phyloP scores from a whole-genome alignment of 257 asterid species.

The Nyctanthes arbortristis region DNA sequence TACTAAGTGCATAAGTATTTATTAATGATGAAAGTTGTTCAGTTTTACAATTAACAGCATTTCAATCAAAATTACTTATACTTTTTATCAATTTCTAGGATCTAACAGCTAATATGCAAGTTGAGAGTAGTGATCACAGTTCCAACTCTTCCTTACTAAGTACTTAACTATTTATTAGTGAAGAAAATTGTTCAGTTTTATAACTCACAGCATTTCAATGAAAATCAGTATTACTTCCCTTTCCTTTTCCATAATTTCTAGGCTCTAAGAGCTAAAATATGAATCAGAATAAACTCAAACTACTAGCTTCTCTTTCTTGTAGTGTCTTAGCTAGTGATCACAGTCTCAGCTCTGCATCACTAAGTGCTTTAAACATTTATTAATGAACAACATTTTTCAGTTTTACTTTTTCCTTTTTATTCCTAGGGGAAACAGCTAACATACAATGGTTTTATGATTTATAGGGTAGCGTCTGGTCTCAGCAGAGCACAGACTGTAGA shows the following conservation, averaged over 20 bases:
- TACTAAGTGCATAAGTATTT: neutral
- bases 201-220: no score
- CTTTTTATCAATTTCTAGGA: neutral
- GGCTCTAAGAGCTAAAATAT: no score
- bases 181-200: no score
- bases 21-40: neutral
- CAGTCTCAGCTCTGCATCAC: no score
- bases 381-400: neutral
- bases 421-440: neutral
- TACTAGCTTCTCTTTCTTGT: neutral
- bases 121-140: no score
- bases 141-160: no score
- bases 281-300: neutral
- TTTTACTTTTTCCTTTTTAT: slow-evolving; percentile 8
- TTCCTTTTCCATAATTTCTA: no score
- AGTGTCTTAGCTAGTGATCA: neutral
- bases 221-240: no score
- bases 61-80: neutral
- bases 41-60: slow-evolving; percentile 10
- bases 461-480: neutral
- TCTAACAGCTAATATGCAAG: neutral
- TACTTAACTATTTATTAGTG: no score
- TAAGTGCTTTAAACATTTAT: neutral
- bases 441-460: neutral
- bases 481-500: neutral